Percentiles rank a stretch among this genome's conserved stretches.
Evolutionary conservation across 176 grass and related monocot species (phyloP).

Genomic region (Panicum miliaceum): DNA sequence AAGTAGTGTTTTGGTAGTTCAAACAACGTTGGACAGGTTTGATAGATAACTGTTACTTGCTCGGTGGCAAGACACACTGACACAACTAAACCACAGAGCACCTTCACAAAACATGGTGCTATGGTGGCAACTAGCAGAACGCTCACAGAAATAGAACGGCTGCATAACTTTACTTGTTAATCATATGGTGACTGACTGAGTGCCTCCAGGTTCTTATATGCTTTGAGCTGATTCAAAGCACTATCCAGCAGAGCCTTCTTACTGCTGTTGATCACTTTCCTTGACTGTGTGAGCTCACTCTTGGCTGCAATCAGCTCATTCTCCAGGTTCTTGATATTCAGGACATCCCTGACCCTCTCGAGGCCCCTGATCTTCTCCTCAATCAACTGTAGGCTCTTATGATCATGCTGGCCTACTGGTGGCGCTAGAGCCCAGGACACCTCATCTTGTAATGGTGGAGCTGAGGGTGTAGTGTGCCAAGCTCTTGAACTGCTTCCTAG

Average conservation of each 20-base stretch:
- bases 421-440: constrained; percentile 24
- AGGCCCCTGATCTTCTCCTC: constrained; percentile 40
- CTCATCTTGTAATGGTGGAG: constrained; percentile 37
- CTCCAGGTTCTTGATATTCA: constrained; percentile 45
- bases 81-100: background rate
- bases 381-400: constrained; percentile 13
- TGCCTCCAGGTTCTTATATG: constrained; percentile 41
- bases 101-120: constrained; percentile 9
- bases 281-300: constrained; percentile 40
- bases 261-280: constrained; percentile 19
- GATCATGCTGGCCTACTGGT: background rate
- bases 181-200: constrained; percentile 12
- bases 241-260: constrained; percentile 49
- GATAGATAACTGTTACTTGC: background rate
- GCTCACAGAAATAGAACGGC: background rate
- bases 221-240: constrained; percentile 42
- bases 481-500: constrained; percentile 32
- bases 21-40: background rate
- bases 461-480: constrained; percentile 35
- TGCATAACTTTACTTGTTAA: background rate
- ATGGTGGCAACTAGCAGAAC: background rate
- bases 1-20: background rate
- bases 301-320: constrained; percentile 37
- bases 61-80: constrained; percentile 16
- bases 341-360: constrained; percentile 34